Base-by-base conservation (phyloP, 345 rosid species). In the Brassica incana region DNA sequence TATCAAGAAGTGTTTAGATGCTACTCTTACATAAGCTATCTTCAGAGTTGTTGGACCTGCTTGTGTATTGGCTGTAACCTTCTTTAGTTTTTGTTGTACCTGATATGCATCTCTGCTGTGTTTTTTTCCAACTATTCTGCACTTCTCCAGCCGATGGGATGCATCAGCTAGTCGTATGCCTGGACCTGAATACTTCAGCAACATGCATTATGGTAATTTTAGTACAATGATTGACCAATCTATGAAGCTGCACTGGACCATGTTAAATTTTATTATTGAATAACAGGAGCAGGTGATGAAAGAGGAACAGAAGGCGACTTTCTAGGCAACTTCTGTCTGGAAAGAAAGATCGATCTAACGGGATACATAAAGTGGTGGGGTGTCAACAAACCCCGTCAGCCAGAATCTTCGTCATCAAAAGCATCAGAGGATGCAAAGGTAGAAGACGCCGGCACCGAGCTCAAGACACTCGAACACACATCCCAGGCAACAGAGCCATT, bases 341-440 rank as follows among this genome's bases (percentile, higher is more conserved):
- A 95, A 27, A 91, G 93, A 85, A 91, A 90, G 84, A 87, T 93
- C 40, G 99, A 92, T 85, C 85, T 95, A 64, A 90, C 99, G 48
- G 84, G 88, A 75, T 85, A 88, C 73, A 87, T 95, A 75, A 95
- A 93, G 80, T 95, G 99, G 99, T 93, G 99, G 98, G 92, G 94
- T 9, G 76, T 85, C 29, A 89, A 85, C 82, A 93, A 85, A 85
- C 75, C 81, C 78, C 92, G 97, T 78, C 97, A 87, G 72, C 80
- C 85, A 35, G 97, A 92, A 65, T 79, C 92, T 38, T 77, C 86
- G 27, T 54, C 89, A 58, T 54, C 89, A 58, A 95, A 88, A 76
- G 87, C 89, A 67, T 86, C 86, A 12, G 97, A 89, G 35, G 93
- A 90, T 74, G 71, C 82, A 64, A 95, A 83, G 76, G 79, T 83